Conservation (phyloP, 2,329 filamentous ascomycete species). For the Aspergillus aculeatinus region DNA sequence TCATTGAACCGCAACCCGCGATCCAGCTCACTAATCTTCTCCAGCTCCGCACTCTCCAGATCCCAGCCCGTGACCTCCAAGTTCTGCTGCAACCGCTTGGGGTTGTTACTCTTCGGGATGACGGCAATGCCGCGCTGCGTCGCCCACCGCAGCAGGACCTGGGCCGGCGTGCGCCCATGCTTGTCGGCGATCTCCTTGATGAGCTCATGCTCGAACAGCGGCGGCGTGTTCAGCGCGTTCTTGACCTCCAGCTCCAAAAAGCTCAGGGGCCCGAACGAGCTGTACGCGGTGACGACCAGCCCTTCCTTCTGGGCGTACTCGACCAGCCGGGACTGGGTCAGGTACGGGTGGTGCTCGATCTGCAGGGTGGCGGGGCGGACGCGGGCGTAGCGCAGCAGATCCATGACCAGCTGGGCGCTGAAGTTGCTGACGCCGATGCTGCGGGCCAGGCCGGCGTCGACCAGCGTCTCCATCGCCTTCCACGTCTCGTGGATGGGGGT, state of each 20-base stretch:
- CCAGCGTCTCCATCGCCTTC: conserved; percentile 74
- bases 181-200: conserved; percentile 67
- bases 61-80: conserved; percentile 67
- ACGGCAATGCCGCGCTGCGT: conserved; percentile 79
- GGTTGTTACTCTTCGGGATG: conserved; percentile 39
- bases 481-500: conserved; percentile 79
- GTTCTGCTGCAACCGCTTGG: conserved; percentile 59
- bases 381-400: conserved; percentile 74
- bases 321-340: conserved; percentile 71
- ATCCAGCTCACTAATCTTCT: conserved; percentile 65
- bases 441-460: conserved; percentile 65
- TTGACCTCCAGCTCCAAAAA: conserved; percentile 77
- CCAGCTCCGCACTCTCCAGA: conserved; percentile 64
- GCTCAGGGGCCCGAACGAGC: conserved; percentile 74
- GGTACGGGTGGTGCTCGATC: conserved; percentile 88
- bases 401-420: conserved; percentile 73
- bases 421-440: conserved; percentile 84
- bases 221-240: conserved; percentile 62
- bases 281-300: conserved; percentile 78
- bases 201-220: conserved; percentile 68
- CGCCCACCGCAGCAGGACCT: conserved; percentile 83
- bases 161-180: conserved; percentile 70
- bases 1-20: conserved; percentile 72
- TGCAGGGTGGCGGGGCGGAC: conserved; percentile 75
- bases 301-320: conserved; percentile 67